Percentiles rank a stretch among this genome's conserved stretches.
Conservation (phyloP, 2,329 filamentous ascomycete species). For the Curvularia sp. region DNA sequence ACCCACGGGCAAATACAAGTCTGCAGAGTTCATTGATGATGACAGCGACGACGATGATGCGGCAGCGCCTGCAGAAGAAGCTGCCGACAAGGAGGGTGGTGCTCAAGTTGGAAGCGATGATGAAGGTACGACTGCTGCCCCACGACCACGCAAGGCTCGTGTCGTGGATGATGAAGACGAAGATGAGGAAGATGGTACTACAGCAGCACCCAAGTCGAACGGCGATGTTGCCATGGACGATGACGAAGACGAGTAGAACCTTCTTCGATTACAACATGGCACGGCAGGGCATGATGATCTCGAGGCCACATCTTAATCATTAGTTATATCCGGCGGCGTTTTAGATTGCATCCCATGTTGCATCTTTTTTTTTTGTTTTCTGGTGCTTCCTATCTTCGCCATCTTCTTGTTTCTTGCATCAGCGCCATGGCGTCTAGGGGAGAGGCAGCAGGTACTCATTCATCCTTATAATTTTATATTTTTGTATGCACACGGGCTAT, state of each 20-base stretch:
- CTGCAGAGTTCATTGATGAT: slow-evolving; percentile 81
- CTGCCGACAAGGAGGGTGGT: slow-evolving; percentile 18
- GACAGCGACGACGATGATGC: slow-evolving; percentile 56
- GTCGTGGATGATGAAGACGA: slow-evolving; percentile 48
- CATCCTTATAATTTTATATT: background rate
- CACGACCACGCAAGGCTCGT: slow-evolving; percentile 40
- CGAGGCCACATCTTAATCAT: background rate
- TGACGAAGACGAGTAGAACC: slow-evolving; percentile 40
- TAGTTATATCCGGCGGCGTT: slow-evolving; percentile 3
- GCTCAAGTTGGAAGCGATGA: slow-evolving; percentile 3
- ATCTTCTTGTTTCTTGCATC: slow-evolving; percentile 19
- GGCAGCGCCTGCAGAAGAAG: slow-evolving; percentile 27
- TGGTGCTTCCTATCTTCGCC: slow-evolving; percentile 10
- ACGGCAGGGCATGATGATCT: background rate
- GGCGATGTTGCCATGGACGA: slow-evolving; percentile 40
- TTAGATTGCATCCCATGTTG: background rate
- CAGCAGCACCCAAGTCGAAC: slow-evolving; percentile 30
- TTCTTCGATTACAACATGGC: background rate
- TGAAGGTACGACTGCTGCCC: slow-evolving; percentile 27
- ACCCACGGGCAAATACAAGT: slow-evolving; percentile 76
- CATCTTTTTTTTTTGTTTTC: slow-evolving; percentile 5
- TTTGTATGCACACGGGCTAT: background rate
- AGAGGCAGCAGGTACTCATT: background rate
- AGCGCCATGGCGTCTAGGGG: slow-evolving; percentile 29
- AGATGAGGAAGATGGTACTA: slow-evolving; percentile 37